Evolutionary conservation across 1,284 basidiomycete species (phyloP), one percentile per base, ranked within the genome.

Genomic region (Rhodotorula sp.): DNA sequence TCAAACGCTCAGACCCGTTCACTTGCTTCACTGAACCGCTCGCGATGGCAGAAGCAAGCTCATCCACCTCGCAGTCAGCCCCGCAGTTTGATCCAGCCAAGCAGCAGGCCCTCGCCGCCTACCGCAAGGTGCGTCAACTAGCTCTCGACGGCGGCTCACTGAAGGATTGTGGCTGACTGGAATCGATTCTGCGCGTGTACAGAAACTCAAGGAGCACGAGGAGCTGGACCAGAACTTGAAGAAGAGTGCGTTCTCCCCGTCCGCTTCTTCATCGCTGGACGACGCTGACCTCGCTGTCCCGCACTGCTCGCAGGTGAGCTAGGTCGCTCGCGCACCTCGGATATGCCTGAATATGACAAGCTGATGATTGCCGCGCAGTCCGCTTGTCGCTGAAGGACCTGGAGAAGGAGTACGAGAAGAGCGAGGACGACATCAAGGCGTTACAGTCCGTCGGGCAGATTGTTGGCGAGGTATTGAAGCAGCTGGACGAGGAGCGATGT

Each of bases 371-470:
- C 27, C 29, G 20, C 15, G 24, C 68, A 74, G 73, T 74, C 32
- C 71, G 73, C 22, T 48, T 68, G 6, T 70, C 68, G 48, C 63
- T 96, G 73, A 93, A 92, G 79, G 89, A 92, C 68, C 83, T 99
- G 20, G 90, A 94, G 79, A 89, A 89, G 77, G 89, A 90, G 67
- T 99, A 89, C 78, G 91, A 90, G 77, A 95, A 96, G 86, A 96
- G 94, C 0, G 96, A 99, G 81, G 94, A 99, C 55, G 95, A 99
- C 79, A 97, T 99, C 83, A 98, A 98, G 82, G 96, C 96, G 59
- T 88, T 99, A 22, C 96, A 99, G 81, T 96, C 92, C 19, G 96
- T 99, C 17, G 96, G 96, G 19, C 96, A 99, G 83, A 98, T 99
- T 75, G 96, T 99, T 71, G 96, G 94, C 69, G 96, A 99, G 82